These are phyloP conservation scores for Cornus controversa DNA, from an alignment of 148 eudicot species.

Conservation along the genomic window DNA sequence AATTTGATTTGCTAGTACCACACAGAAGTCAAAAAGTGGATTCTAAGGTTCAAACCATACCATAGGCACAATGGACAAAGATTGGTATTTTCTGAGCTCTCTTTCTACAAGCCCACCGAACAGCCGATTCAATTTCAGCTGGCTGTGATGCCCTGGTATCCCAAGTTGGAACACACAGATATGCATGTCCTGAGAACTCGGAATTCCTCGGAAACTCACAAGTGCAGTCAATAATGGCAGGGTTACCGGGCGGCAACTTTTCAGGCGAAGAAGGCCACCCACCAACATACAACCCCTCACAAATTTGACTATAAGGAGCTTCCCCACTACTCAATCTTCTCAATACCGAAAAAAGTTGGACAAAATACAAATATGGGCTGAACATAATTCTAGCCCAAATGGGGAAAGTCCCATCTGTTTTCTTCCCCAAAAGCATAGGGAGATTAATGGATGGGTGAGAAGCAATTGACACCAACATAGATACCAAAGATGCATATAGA, in stretches of 20 bases:
- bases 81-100: constrained; percentile 61
- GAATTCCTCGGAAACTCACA: constrained; percentile 68
- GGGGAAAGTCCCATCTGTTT: constrained; percentile 69
- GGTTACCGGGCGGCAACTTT: constrained; percentile 73
- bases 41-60: constrained; percentile 34
- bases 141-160: constrained; percentile 83
- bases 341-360: constrained; percentile 52
- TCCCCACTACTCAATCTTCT: constrained; percentile 56
- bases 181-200: constrained; percentile 43
- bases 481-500: constrained; percentile 68
- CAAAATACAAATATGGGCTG: constrained; percentile 66
- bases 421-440: constrained; percentile 73
- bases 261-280: constrained; percentile 78
- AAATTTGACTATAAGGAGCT: constrained; percentile 62
- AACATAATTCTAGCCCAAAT: constrained; percentile 68
- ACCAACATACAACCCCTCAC: constrained; percentile 80
- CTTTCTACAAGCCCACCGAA: constrained; percentile 83
- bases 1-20: not conserved
- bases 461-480: constrained; percentile 65
- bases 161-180: constrained; percentile 84
- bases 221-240: constrained; percentile 85
- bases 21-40: not conserved
- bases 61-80: constrained; percentile 91
- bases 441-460: constrained; percentile 73
- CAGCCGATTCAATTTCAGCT: constrained; percentile 71